Evolutionary conservation across 2,329 filamentous ascomycete species (phyloP), one percentile per base, ranked within the genome.

Genomic region (Chaetomium sp.): DNA sequence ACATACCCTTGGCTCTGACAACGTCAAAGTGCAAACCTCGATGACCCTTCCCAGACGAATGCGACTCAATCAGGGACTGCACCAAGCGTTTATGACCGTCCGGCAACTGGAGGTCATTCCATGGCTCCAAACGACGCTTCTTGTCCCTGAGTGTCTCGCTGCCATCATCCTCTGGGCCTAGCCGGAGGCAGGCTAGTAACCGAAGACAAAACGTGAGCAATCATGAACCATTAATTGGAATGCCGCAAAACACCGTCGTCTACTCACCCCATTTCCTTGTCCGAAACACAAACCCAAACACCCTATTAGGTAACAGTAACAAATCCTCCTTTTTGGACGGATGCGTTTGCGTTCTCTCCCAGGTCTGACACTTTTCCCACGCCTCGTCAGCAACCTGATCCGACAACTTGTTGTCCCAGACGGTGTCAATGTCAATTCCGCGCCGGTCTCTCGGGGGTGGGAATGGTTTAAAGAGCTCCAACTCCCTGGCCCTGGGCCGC

Each of bases 21-120:
- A 49, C 6, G 37, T 49, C 48, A 9, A 37, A 4, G 6, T 35
- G 4, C 9, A 27, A 27, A 27, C 33, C 7, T 4, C 14, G 36
- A 6, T 32, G 35, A 1, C 35, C n/a, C 12, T 3, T 11, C 14
- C 5, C 14, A 11, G 27, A 32, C 14, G 68, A 70, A 46, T 72
- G 69, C 45, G 70, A 65, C 4, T 63, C 50, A 2, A 71, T 57
- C 1, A 72, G 57, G 0, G 67, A 68, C 19, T 56, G 14, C 0
- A 72, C 58, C 60, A 71, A 70, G 0, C 53, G 41, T 46, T 67
- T 64, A 40, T 70, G 64, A 0, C 62, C 62, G 0, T 44, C 27
- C 5, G 49, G 45, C 12, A 58, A 40, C 1, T 27, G 43, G 10
- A 27, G 35, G 5, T 7, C 32, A 4, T 47, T 34, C 6, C 34